Evolutionary conservation across 441 rosid genomes (phyloP).

Genomic region (Macaranga tanarius): DNA sequence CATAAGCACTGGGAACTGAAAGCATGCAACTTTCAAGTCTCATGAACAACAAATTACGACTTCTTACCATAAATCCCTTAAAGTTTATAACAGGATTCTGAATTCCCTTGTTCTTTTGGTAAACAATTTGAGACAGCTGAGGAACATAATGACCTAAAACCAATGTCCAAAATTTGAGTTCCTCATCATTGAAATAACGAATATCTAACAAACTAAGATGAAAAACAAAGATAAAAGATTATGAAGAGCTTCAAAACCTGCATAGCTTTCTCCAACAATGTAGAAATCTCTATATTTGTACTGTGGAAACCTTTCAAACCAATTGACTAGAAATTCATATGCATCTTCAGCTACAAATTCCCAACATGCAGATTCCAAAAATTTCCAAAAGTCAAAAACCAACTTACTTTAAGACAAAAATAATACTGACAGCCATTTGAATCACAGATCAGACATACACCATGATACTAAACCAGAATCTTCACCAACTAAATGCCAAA

Average conservation of each 20-base stretch:
- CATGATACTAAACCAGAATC: constrained; percentile 1
- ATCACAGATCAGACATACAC: constrained; percentile 6
- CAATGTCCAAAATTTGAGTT: constrained; percentile 5
- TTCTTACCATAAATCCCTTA: constrained; percentile 86
- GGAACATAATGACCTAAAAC: constrained; percentile 94
- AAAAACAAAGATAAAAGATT: neutral
- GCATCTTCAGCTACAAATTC: constrained; percentile 79
- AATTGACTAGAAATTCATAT: constrained; percentile 66
- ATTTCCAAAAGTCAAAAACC: constrained; percentile 16
- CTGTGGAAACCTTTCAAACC: constrained; percentile 93
- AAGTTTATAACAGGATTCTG: constrained; percentile 71
- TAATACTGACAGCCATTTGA: neutral
- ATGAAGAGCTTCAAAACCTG: constrained; percentile 44
- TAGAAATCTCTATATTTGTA: constrained; percentile 93
- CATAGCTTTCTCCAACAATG: constrained; percentile 95
- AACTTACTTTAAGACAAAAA: constrained; percentile 13
- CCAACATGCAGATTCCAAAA: constrained; percentile 24
- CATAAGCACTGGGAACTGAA: constrained; percentile 11
- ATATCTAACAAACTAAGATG: neutral
- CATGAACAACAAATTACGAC: neutral
- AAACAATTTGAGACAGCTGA: constrained; percentile 80
- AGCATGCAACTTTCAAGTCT: neutral
- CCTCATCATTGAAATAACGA: constrained; percentile 5
- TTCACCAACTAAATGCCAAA: neutral
- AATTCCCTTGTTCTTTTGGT: constrained; percentile 58